Base-by-base conservation (phyloP, 1,284 basidiomycete genomes). In the Garcileccinum viscosum region DNA sequence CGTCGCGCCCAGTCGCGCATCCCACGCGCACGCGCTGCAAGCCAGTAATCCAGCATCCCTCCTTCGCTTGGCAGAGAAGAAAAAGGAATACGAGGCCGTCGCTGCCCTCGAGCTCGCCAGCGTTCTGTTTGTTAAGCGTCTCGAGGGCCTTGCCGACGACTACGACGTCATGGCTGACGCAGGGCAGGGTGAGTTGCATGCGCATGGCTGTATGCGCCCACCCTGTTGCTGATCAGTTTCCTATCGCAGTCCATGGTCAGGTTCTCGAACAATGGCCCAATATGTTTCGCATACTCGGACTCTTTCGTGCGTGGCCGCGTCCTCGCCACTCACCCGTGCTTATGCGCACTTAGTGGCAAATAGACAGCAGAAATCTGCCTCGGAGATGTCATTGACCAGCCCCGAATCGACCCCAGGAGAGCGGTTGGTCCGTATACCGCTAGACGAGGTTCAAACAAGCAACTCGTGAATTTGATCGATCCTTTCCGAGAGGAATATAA, bases 261-360 rank as follows among this genome's bases (percentile, higher is more conserved):
- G 92, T 94, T 1, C 84, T 93, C 30, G 88, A 89, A 71, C 92
- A 94, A 72, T 94, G 93, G 92, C 90, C 91, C 17, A 88, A 87
- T 75, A 94, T 94, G 93, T 93, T 94, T 75, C 85, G 89, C 69
- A 92, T 93, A 65, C 82, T 94, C 64, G 86, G 82, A 69, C 81
- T 90, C 67, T 93, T 92, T 76, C 74, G 92, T 94, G 75, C 74
- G 89, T 68, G 22, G 60, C 32, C 15, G 38, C 32, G 5, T 17
- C 5, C 38, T 27, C 5, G 35, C 4, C 32, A 56, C 12, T 11
- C 50, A 44, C 15, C 12, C 4, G 27, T n/a, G 1, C 58, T 75
- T 44, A 64, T 63, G 4, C 6, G 1, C 6, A 24, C 44, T 42
- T 63, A 79, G 80, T 79, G 38, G 78, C 77, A 24, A 80, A 76